Evolutionary conservation across 768 basidiomycete species (phyloP).

Genomic region (Agaricus sinodeliciosus): DNA sequence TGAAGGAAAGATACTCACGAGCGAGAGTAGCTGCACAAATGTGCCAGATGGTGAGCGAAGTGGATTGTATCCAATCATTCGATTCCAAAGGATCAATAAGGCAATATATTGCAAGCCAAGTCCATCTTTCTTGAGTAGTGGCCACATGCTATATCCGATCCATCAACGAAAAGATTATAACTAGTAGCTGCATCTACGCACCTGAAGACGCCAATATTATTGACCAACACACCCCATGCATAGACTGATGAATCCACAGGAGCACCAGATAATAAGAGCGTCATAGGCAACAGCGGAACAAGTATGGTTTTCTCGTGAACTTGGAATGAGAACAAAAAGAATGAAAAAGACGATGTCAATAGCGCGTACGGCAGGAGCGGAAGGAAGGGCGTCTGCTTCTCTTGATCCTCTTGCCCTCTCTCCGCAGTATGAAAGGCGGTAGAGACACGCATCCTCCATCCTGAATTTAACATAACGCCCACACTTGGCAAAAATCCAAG

Average conservation of each 20-base stretch:
- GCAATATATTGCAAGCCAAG: constrained; percentile 69
- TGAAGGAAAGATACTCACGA: constrained; percentile 28
- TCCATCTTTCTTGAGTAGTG: constrained; percentile 74
- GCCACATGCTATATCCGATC: constrained; percentile 76
- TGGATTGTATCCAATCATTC: constrained; percentile 72
- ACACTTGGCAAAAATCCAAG: constrained; percentile 66
- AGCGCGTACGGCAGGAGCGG: constrained; percentile 76
- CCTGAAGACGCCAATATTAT: constrained; percentile 89
- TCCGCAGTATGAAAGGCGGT: constrained; percentile 7
- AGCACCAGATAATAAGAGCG: constrained; percentile 60
- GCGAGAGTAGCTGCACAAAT: constrained; percentile 46
- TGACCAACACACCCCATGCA: constrained; percentile 67
- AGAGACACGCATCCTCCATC: constrained; percentile 20
- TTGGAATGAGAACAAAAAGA: constrained; percentile 96
- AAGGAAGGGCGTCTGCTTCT: constrained; percentile 40
- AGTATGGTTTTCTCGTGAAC: constrained; percentile 94
- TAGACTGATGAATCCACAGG: constrained; percentile 51
- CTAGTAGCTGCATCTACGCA: constrained; percentile 23
- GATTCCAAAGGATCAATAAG: constrained; percentile 73
- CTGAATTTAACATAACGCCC: constrained; percentile 31
- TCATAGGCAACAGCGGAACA: constrained; percentile 79
- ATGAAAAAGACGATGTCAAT: constrained; percentile 78
- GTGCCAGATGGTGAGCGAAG: constrained; percentile 38
- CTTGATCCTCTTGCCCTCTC: constrained; percentile 10
- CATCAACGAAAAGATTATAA: not conserved